phyloP scores from a whole-genome alignment of 768 basidiomycete species.

The Rhizopogon sp. region DNA sequence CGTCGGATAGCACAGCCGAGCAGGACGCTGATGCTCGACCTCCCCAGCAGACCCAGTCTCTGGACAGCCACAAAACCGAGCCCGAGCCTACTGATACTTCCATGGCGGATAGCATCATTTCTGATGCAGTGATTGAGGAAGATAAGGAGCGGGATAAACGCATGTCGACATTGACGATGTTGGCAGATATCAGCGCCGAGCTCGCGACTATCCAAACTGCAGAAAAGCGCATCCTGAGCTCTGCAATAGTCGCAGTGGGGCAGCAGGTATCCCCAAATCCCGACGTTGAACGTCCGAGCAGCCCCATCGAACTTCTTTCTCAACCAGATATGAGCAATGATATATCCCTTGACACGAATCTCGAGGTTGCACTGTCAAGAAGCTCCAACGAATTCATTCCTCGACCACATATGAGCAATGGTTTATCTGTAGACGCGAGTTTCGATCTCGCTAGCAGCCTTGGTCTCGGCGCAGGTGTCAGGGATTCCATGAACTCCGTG shows the following conservation, averaged over 20 bases:
- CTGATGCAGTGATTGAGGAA: conserved; percentile 11
- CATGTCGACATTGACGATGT: conserved; percentile 31
- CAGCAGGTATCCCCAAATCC: not conserved
- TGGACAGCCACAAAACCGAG: not conserved
- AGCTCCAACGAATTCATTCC: not conserved
- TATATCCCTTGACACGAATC: conserved; percentile 15
- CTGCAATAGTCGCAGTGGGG: conserved; percentile 2
- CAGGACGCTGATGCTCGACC: not conserved
- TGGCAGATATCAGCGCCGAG: conserved; percentile 38
- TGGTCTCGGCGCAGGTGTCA: conserved; percentile 16
- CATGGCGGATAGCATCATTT: conserved; percentile 4
- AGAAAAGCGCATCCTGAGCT: conserved; percentile 34
- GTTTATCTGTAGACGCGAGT: conserved; percentile 16
- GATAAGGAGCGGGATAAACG: conserved; percentile 28
- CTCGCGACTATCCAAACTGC: conserved; percentile 45
- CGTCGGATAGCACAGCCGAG: conserved; percentile 9
- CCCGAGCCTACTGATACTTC: not conserved
- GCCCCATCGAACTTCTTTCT: not conserved
- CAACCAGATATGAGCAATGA: conserved; percentile 11
- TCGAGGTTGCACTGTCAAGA: conserved; percentile 8
- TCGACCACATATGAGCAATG: conserved; percentile 11
- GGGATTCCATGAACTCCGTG: conserved; percentile 43
- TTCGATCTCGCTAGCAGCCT: conserved; percentile 15
- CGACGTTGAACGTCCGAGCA: not conserved
- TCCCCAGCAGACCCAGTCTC: not conserved